A percentile compares a stretch with the other conserved stretches of the same genome.
Evolutionary conservation across 2,329 filamentous ascomycete genomes (phyloP).

Genomic region (Arthroderma sp.): DNA sequence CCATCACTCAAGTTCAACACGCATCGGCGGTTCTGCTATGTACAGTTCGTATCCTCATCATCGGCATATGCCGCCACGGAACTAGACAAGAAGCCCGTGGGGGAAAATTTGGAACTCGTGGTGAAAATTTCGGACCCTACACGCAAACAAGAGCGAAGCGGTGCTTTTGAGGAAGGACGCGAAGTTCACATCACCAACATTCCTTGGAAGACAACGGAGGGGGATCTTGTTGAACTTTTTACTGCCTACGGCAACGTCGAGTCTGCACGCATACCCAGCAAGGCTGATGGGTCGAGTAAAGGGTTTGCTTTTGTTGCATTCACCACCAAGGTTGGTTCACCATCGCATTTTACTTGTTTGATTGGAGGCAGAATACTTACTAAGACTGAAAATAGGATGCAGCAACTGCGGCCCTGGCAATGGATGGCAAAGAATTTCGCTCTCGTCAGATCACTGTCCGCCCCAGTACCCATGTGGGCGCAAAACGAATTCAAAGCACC

Average conservation of each 20-base stretch:
- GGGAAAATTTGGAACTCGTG: constrained; percentile 54
- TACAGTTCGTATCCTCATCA: constrained; percentile 65
- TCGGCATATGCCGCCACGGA: constrained; percentile 58
- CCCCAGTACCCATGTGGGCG: constrained; percentile 32
- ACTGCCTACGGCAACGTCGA: constrained; percentile 62
- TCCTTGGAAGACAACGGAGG: constrained; percentile 48
- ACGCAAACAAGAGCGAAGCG: constrained; percentile 63
- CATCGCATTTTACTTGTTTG: neutral
- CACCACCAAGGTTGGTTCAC: constrained; percentile 42
- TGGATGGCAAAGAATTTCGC: constrained; percentile 59
- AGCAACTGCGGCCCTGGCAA: constrained; percentile 49
- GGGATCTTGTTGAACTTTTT: constrained; percentile 59
- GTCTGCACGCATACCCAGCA: constrained; percentile 56
- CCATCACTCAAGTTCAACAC: constrained; percentile 84
- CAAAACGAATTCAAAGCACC: constrained; percentile 32
- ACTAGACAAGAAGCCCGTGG: constrained; percentile 58
- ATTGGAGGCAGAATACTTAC: constrained; percentile 7
- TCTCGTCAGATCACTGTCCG: constrained; percentile 56
- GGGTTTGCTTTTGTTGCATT: constrained; percentile 76
- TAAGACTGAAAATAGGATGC: constrained; percentile 38
- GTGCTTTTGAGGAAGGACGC: constrained; percentile 71
- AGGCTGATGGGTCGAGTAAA: constrained; percentile 53
- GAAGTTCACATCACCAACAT: constrained; percentile 69
- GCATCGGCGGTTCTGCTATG: constrained; percentile 85
- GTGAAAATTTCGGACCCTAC: constrained; percentile 76